These are phyloP conservation scores for Debaryomyces sp. DNA, from an alignment of 1,139 yeast species.

Conservation along the genomic window DNA sequence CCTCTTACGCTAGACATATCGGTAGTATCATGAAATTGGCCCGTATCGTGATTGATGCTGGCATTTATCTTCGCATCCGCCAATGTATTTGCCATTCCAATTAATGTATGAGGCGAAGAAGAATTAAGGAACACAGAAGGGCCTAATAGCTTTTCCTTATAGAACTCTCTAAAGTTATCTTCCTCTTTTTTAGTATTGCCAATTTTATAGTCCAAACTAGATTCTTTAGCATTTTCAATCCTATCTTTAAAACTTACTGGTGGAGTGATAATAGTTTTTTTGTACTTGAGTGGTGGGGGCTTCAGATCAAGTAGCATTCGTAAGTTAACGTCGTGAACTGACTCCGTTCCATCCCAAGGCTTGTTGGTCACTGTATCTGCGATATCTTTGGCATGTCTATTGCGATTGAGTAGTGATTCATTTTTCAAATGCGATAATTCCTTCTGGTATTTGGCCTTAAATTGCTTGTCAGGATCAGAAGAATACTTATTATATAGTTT, in stretches of 20 bases:
- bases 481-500: constrained; percentile 15
- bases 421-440: constrained; percentile 30
- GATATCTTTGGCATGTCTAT: constrained; percentile 55
- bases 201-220: constrained; percentile 63
- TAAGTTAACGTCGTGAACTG: constrained; percentile 49
- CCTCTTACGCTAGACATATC: constrained; percentile 60
- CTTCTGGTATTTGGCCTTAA: constrained; percentile 19
- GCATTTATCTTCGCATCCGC: constrained; percentile 81
- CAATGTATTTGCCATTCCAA: constrained; percentile 55
- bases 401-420: constrained; percentile 29
- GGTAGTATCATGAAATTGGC: constrained; percentile 57
- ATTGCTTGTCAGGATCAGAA: constrained; percentile 16
- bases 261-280: constrained; percentile 28
- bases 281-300: constrained; percentile 47
- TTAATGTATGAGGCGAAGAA: constrained; percentile 40
- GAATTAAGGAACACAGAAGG: constrained; percentile 51
- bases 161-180: constrained; percentile 62
- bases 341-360: constrained; percentile 77
- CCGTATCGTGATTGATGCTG: constrained; percentile 59
- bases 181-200: constrained; percentile 41
- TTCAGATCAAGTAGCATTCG: constrained; percentile 66
- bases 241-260: constrained; percentile 33
- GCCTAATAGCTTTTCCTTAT: constrained; percentile 64
- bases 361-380: constrained; percentile 43
- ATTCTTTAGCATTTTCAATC: constrained; percentile 62